Evolutionary conservation across 2,329 filamentous ascomycete genomes (phyloP), one percentile per base, ranked within the genome.

Genomic region (Hymenotorrendiella dingleyae): DNA sequence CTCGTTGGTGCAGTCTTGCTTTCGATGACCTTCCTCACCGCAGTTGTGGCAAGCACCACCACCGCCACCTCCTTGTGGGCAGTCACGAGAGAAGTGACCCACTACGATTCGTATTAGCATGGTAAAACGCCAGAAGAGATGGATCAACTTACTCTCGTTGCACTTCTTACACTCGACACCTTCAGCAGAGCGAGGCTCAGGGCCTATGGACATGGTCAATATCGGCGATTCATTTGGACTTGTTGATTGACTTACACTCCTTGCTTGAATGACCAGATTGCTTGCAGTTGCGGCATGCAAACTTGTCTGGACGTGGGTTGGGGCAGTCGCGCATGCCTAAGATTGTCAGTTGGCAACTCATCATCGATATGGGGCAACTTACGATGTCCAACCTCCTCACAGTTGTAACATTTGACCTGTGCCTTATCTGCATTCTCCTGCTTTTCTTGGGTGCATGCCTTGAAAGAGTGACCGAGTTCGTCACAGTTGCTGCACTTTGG

Each of bases 261-360:
- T 59, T 61, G 14, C 50, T 48, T 8, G 37, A 43, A 47, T 63
- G 60, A n/a, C 60, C 59, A 21, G 53, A 55, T 37, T 34, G 63
- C 54, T 74, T 76, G 67, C 82, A 86, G 59, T 86, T 86, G 59
- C 73, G 77, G 72, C 82, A 86, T 6, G 77, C 78, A 51, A 74
- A 80, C 43, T 70, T 79, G 65, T 84, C 76, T 22, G 77, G 64
- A 37, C 83, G 76, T 19, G 77, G 74, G n/a, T 68, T 63, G 4
- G 75, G 71, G 54, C 84, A 88, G 52, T 88, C 82, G 39, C 83
- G 78, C 17, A 46, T 27, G n/a, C 42, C 42, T 46, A 33, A 33
- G 21, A 14, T 14, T n/a, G 24, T 33, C 24, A 28, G 26, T 16
- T 16, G 11, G 17, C 16, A 22, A 14, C 22, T 11, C 14, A 4